These are phyloP conservation scores for Yueomyces sp. DNA, from an alignment of 805 yeast species.

Conservation along the genomic window DNA sequence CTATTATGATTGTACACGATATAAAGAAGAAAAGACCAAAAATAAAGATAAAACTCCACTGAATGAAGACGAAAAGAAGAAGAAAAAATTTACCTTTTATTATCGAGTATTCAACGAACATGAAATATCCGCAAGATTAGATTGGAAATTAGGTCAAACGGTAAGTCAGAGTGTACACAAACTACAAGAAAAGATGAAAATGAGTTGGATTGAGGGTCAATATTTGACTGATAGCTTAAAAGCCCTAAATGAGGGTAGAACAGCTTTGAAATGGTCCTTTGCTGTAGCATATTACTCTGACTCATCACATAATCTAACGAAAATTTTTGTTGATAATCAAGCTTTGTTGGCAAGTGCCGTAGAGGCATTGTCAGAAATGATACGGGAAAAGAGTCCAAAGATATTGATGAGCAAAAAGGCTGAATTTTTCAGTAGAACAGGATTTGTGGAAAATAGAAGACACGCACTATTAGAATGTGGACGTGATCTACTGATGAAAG, in stretches of 20 bases:
- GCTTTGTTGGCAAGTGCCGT: constrained; percentile 48
- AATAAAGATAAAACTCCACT: constrained; percentile 6
- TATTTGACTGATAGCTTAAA: constrained; percentile 64
- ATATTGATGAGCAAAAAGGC: constrained; percentile 23
- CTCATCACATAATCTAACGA: constrained; percentile 35
- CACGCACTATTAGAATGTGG: constrained; percentile 27
- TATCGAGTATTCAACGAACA: constrained; percentile 65
- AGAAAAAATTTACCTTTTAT: constrained; percentile 57
- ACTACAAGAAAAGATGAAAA: constrained; percentile 49
- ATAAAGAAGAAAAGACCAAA: constrained; percentile 29
- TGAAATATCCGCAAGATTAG: constrained; percentile 63
- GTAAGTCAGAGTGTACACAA: constrained; percentile 51
- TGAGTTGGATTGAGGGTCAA: constrained; percentile 81
- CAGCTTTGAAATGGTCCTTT: constrained; percentile 81
- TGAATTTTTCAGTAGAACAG: constrained; percentile 26
- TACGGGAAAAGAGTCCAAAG: constrained; percentile 30
- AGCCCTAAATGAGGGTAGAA: constrained; percentile 53
- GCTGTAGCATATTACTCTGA: constrained; percentile 61
- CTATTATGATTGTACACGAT: constrained; percentile 57
- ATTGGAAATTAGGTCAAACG: constrained; percentile 44
- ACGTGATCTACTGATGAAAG: constrained; percentile 22
- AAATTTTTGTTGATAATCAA: constrained; percentile 61
- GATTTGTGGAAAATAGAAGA: constrained; percentile 25
- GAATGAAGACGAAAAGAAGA: constrained; percentile 26
- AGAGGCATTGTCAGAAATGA: constrained; percentile 52